A percentile compares a stretch with the other conserved stretches of the same genome.
Evolutionary conservation across 2,329 filamentous ascomycete species (phyloP).

Genomic region (Arthrinium puccinioides): DNA sequence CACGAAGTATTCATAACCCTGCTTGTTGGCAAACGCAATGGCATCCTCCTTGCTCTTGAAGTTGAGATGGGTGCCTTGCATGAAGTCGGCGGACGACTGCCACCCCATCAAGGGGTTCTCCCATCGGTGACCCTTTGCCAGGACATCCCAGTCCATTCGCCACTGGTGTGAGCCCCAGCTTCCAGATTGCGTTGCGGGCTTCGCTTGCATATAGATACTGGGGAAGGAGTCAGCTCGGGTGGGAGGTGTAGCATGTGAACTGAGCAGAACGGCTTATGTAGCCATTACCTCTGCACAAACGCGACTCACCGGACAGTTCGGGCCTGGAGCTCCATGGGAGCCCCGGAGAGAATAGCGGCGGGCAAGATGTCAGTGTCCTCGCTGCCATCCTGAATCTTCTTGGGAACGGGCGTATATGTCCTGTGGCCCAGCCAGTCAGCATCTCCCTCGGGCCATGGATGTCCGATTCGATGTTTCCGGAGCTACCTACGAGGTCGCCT

Average conservation of each 20-base stretch:
- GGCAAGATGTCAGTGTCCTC: conserved; percentile 69
- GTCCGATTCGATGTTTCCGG: no score
- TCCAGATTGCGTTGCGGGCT: conserved; percentile 95
- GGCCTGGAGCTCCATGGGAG: conserved; percentile 88
- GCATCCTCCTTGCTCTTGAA: conserved; percentile 94
- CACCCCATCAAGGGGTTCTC: conserved; percentile 98
- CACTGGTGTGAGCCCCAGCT: conserved; percentile 77
- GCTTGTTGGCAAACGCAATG: conserved; percentile 92
- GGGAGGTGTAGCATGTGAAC: no score
- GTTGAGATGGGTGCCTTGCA: conserved; percentile 88
- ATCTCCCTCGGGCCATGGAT: no score
- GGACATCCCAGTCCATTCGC: conserved; percentile 98
- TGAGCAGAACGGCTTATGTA: no score
- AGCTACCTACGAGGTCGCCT: conserved; percentile 74
- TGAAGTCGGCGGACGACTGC: conserved; percentile 90
- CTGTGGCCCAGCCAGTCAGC: no score
- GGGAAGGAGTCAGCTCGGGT: neutral
- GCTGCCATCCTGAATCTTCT: conserved; percentile 82
- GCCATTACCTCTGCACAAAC: no score
- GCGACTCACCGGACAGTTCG: conserved; percentile 76
- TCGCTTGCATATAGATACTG: conserved; percentile 87
- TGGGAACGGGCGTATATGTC: conserved; percentile 84
- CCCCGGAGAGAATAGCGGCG: conserved; percentile 83
- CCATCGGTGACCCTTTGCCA: conserved; percentile 90
- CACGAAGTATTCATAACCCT: conserved; percentile 98